A percentile compares a stretch with the other conserved stretches of the same genome.
phyloP scores from a whole-genome alignment of 2,329 filamentous ascomycete genomes.

The Aspergillus pseudoterreus region DNA sequence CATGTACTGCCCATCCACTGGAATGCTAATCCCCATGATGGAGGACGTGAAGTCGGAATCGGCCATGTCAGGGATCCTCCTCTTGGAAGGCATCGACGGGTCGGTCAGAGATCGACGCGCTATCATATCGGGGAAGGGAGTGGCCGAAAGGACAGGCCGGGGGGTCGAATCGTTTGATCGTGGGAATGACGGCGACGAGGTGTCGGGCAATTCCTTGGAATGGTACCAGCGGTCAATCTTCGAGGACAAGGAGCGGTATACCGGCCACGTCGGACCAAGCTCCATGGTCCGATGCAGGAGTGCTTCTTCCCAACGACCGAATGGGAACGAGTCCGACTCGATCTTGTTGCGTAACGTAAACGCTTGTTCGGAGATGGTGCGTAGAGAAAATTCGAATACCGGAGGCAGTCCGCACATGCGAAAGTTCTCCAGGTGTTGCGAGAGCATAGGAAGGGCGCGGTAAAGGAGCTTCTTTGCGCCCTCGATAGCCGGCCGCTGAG shows the following conservation, averaged over 20 bases:
- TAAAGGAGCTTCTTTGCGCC: slow-evolving; percentile 37
- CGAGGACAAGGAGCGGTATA: slow-evolving; percentile 29
- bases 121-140: slow-evolving; percentile 3
- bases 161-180: slow-evolving; percentile 3
- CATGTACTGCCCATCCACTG: slow-evolving; percentile 28
- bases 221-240: slow-evolving; percentile 27
- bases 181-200: slow-evolving; percentile 8
- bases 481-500: slow-evolving; percentile 31
- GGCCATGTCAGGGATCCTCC: slow-evolving; percentile 10
- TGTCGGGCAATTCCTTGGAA: slow-evolving; percentile 13
- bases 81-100: slow-evolving; percentile 8
- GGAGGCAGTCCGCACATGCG: slow-evolving; percentile 34
- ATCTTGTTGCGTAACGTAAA: slow-evolving; percentile 25
- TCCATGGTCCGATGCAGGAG: slow-evolving; percentile 26
- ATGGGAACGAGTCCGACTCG: slow-evolving; percentile 32
- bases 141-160: neutral
- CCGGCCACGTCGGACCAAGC: slow-evolving; percentile 30
- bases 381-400: slow-evolving; percentile 34
- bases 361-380: slow-evolving; percentile 34
- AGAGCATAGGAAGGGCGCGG: slow-evolving; percentile 31
- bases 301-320: slow-evolving; percentile 31
- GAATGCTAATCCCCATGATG: slow-evolving; percentile 31
- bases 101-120: slow-evolving; percentile 5
- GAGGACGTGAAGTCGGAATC: slow-evolving; percentile 24
- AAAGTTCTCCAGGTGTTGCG: slow-evolving; percentile 38